Evolutionary conservation across 768 basidiomycete species (phyloP), one percentile per base, ranked within the genome.

Genomic region (Naganishia vaughanmartiniae): DNA sequence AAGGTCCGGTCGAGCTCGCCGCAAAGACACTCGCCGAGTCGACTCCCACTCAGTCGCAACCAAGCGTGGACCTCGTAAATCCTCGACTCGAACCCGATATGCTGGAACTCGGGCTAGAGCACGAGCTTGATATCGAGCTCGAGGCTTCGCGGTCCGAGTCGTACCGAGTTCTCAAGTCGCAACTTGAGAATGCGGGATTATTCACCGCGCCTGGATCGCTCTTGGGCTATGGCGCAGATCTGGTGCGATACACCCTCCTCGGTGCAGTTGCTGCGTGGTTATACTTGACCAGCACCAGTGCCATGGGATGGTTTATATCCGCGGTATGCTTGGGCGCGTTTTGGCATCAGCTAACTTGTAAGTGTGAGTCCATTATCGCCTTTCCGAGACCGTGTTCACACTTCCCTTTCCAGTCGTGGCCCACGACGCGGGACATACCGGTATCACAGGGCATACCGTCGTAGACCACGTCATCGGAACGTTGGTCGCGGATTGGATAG

Each of bases 341-440:
- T 78, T 98, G 92, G 92, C 96, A 99, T 77, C 96, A 98, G 78
- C 85, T 98, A 67, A 88, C 90, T 42, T 98, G 81, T 81, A 48
- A 73, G 79, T 74, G 4, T 31, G 14, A n/a, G 33, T 33, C 33
- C 10, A 36, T 1, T 10, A 19, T 36, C 34, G 26, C 26, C 48
- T 54, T 4, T 2, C 48, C n/a, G 14, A 21, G n/a, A 21, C 33
- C 30, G 34, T 17, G 24, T 17, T 15, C 31, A 1, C 30, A 31
- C 33, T 0, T 39, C 73, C 31, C 65, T 63, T 58, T 63, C 39
- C 48, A 79, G 80, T 99, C 81, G 85, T 86, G 67, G 93, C 87
- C 39, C 96, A 99, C 80, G 96, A 99, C 82, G 87, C 96, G 12
- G 96, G 95, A 1, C 96, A 99, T 82, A 87, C 90, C 82, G 92